Conservation (phyloP, 768 basidiomycete species). For the Agaricus sinodeliciosus region DNA sequence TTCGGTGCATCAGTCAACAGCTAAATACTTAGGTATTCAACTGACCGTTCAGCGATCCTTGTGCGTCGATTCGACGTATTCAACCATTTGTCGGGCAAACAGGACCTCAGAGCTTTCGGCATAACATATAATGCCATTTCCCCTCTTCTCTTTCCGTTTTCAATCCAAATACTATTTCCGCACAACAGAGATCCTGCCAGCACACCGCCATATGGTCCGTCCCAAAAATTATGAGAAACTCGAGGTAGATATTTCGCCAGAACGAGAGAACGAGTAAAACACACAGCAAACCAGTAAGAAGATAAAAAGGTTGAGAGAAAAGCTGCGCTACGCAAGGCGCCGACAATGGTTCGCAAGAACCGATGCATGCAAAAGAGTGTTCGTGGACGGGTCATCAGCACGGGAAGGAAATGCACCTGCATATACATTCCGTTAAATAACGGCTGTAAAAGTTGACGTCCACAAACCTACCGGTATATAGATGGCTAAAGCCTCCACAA, state of each 20-base stretch:
- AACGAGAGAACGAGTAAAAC: slow-evolving; percentile 59
- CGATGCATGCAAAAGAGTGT: slow-evolving; percentile 39
- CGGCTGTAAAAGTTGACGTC: not conserved
- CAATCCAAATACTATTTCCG: slow-evolving; percentile 74
- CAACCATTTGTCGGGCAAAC: slow-evolving; percentile 50
- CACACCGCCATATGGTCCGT: slow-evolving; percentile 66
- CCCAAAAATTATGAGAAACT: slow-evolving; percentile 75
- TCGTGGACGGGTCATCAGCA: slow-evolving; percentile 52
- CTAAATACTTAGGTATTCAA: not conserved
- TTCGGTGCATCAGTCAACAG: slow-evolving; percentile 4
- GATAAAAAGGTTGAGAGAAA: slow-evolving; percentile 72
- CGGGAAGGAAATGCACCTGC: slow-evolving; percentile 69
- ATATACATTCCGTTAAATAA: not conserved
- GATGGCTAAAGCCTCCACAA: slow-evolving; percentile 55
- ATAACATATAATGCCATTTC: slow-evolving; percentile 80
- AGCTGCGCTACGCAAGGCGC: slow-evolving; percentile 56
- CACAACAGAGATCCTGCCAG: slow-evolving; percentile 63
- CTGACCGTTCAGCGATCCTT: slow-evolving; percentile 50
- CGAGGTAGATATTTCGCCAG: slow-evolving; percentile 57
- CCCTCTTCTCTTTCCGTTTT: slow-evolving; percentile 62
- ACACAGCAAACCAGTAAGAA: slow-evolving; percentile 65
- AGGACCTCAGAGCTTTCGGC: slow-evolving; percentile 60
- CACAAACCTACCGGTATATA: slow-evolving; percentile 62
- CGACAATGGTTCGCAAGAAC: slow-evolving; percentile 35
- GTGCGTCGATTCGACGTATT: slow-evolving; percentile 34